Evolutionary conservation across 108 stramenopile genomes (phyloP).

Genomic region (Fragilaria crotonensis): DNA sequence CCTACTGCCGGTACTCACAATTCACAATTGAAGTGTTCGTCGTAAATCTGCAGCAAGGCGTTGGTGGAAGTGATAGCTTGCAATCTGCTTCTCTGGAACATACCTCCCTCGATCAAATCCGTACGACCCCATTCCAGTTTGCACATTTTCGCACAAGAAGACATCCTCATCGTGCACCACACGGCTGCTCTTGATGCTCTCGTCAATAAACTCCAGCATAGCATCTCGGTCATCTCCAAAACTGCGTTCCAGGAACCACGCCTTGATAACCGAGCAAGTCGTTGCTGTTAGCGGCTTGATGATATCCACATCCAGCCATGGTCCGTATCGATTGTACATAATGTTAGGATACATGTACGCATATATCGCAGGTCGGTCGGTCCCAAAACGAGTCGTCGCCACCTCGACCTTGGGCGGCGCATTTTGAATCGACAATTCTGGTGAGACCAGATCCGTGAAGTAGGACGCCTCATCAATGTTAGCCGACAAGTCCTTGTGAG

Average conservation of each 20-base stretch:
- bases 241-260: conserved; percentile 18
- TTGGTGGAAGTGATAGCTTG: too few species aligned
- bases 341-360: conserved; percentile 22
- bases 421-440: conserved; percentile 15
- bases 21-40: too few species aligned
- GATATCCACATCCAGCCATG: conserved; percentile 30
- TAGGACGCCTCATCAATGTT: conserved; percentile 20
- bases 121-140: conserved; percentile 12
- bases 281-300: conserved; percentile 12
- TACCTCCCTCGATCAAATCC: conserved; percentile 22
- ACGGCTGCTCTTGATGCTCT: conserved; percentile 8
- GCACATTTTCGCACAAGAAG: conserved; percentile 27
- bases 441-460: conserved; percentile 11
- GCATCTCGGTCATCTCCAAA: not conserved
- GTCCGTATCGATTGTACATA: conserved; percentile 31
- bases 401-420: conserved; percentile 9
- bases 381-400: conserved; percentile 11
- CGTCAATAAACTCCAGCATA: conserved; percentile 7
- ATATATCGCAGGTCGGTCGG: conserved; percentile 13
- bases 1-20: too few species aligned
- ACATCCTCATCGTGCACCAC: conserved; percentile 31
- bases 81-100: too few species aligned
- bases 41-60: too few species aligned
- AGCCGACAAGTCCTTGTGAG: conserved; percentile 18
- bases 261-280: conserved; percentile 6